Base-by-base conservation (phyloP, 306 rosid genomes). In the Ammopiptanthus mongolicus region DNA sequence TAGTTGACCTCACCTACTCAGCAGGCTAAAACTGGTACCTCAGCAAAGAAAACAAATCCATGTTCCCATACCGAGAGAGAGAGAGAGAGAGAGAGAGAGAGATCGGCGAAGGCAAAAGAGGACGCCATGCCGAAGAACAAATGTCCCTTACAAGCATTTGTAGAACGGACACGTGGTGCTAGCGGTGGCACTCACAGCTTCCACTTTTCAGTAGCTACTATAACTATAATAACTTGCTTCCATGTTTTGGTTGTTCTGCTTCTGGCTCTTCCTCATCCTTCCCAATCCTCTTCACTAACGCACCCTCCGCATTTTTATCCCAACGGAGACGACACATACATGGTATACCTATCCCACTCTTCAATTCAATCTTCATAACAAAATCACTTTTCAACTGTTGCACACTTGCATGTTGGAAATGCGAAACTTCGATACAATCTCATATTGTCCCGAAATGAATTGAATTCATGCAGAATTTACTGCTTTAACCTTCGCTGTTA, bases 81-180 rank as follows among this genome's bases (percentile, higher is more conserved):
- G 64, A 65, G 56, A 37, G 64, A 9, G 6, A 1, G 18, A 29
- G 64, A n/a, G 0, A 0, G 7, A 29, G 71, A 65, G 53, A 31
- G 14, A 0, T 5, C n/a, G 4, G 60, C 55, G 63, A 41, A 39
- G 31, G 25, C 12, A 12, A 8, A 19, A 21, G 48, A 10, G 25
- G 21, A 29, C 3, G 28, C 50, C 84, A 86, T 84, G 88, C 51
- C 0, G 62, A 69, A 37, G 17, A 79, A 84, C 88, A 75, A 39
- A 81, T 84, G 90, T 76, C 83, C 11, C 51, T 13, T 6, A 0
- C 25, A 17, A n/a, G 15, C 69, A 56, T 8, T 59, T 48, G 0
- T 29, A 2, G 7, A 46, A 13, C 39, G 5, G 68, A 82, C 83
- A 69, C 80, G 83, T 75, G 78, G 63, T 4, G 50, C 14, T 12